A percentile compares a stretch with the other conserved stretches of the same genome.
These are phyloP conservation scores for Rubroboletus pulcherrimus DNA, from an alignment of 768 basidiomycete genomes.

Conservation along the genomic window DNA sequence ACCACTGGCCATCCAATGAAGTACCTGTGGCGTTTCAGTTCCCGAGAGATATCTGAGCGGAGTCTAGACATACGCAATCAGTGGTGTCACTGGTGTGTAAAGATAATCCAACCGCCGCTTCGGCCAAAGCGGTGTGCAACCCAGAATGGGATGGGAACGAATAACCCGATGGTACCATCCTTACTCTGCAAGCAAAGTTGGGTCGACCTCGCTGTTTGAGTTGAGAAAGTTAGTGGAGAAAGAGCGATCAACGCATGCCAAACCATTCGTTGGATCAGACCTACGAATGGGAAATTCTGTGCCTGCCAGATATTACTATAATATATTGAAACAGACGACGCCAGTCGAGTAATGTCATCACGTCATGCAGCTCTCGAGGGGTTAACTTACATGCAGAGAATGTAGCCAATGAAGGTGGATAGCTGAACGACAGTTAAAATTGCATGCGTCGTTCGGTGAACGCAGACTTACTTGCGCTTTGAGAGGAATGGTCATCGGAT, in stretches of 20 bases:
- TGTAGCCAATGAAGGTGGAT: constrained; percentile 47
- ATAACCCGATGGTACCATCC: constrained; percentile 40
- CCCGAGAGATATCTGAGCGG: background rate
- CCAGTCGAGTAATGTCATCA: constrained; percentile 14
- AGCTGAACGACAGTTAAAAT: constrained; percentile 20
- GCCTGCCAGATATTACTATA: constrained; percentile 54
- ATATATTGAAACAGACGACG: constrained; percentile 37
- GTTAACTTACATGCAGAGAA: constrained; percentile 49
- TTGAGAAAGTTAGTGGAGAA: constrained; percentile 39
- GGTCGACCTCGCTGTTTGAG: constrained; percentile 49
- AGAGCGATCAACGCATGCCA: background rate
- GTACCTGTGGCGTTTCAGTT: constrained; percentile 19
- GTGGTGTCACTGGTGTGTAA: constrained; percentile 29
- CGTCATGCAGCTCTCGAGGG: background rate
- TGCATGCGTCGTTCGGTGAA: background rate
- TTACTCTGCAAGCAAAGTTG: constrained; percentile 41
- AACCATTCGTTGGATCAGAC: constrained; percentile 27
- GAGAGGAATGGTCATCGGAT: constrained; percentile 54
- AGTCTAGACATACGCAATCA: constrained; percentile 18
- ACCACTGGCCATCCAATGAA: constrained; percentile 40
- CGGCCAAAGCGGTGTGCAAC: constrained; percentile 36
- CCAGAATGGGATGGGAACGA: constrained; percentile 41
- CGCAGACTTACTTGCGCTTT: constrained; percentile 39
- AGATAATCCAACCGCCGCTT: constrained; percentile 26
- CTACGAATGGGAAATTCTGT: constrained; percentile 57